A percentile compares a stretch with the other conserved stretches of the same genome.
These are phyloP conservation scores for Globisporangium spiculum DNA, from an alignment of 352 stramenopile genomes.

Conservation along the genomic window DNA sequence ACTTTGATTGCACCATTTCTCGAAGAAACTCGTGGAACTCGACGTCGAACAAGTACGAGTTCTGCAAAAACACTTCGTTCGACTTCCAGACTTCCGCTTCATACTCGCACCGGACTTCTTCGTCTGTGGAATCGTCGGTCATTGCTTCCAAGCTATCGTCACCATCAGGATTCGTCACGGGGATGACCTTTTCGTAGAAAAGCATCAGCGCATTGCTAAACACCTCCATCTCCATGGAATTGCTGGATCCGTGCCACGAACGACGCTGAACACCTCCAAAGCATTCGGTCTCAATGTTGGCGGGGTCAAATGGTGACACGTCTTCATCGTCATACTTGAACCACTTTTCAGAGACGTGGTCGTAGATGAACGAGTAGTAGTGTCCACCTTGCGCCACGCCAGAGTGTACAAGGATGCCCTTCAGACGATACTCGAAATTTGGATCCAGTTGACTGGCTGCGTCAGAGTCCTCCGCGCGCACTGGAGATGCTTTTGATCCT, in stretches of 20 bases:
- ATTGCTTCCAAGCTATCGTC: slow-evolving; percentile 25
- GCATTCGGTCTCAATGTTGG: slow-evolving; percentile 96
- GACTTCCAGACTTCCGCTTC: slow-evolving; percentile 91
- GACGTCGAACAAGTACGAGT: slow-evolving; percentile 94
- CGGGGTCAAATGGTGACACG: slow-evolving; percentile 96
- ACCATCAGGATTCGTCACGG: slow-evolving; percentile 32
- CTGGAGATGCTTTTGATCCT: slow-evolving; percentile 20
- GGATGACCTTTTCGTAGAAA: slow-evolving; percentile 98
- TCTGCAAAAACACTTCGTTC: slow-evolving; percentile 93
- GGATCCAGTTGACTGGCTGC: slow-evolving; percentile 57
- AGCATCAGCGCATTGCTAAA: slow-evolving; percentile 99
- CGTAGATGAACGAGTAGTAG: slow-evolving; percentile 96
- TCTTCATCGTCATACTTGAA: slow-evolving; percentile 99
- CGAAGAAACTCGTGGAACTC: slow-evolving; percentile 95
- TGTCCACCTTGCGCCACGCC: slow-evolving; percentile 98
- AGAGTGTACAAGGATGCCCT: slow-evolving; percentile 97
- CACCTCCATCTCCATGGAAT: slow-evolving; percentile 97
- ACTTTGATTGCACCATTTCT: slow-evolving; percentile 84
- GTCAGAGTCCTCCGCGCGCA: slow-evolving; percentile 18
- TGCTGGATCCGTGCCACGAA: slow-evolving; percentile 93
- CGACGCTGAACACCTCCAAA: slow-evolving; percentile 96
- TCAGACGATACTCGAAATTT: slow-evolving; percentile 97
- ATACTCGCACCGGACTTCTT: slow-evolving; percentile 68
- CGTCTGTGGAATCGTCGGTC: slow-evolving; percentile 17
- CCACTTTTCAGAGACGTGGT: slow-evolving; percentile 93